Base-by-base conservation (phyloP, 108 stramenopile species). In the Skeletonema grethae region DNA sequence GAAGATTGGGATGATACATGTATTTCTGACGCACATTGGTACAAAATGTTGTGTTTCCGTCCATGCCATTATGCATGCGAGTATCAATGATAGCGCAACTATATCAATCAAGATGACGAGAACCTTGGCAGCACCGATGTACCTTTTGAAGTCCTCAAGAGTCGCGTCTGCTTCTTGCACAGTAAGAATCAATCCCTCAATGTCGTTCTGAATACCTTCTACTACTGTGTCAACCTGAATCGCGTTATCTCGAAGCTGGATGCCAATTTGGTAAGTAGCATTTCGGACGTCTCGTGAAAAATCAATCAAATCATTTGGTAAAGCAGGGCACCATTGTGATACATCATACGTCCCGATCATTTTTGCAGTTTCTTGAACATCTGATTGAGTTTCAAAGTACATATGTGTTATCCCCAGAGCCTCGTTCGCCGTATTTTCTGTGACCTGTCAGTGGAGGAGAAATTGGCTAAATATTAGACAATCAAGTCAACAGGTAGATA, bases 31-130 rank as follows among this genome's bases (percentile, higher is more conserved):
- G 13, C 57, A 30, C 48, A 60, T 46, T 60, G 73, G 31, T 32
- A 68, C 15, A 3, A 13, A 22, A 32, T 75, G 61, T 7, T 60
- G 56, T 31, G 29, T 75, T 28, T 62, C 67, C 36, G 67, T 62
- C 74, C 74, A 75, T 24, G 74, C 74, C 50, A 67, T 36, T 39
- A 67, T 30, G 29, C 74, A 75, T 39, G 66, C 45, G 8, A 67
- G 11, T 61, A 75, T 75, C 11, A 75, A 66, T 8, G 24, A 67
- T 18, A 67, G 18, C 12, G 62, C 74, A 10, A 75, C 61, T 18
- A 67, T 62, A 50, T 57, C 56, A 28, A 75, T 67, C 16, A 75
- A 39, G n/a, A 75, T 62, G 34, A 67, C 66, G 53, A 75, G 56
- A n/a, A 68, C 39, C 74, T 67, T 67, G 48, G 67, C 74, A 67